Percentiles rank a stretch among this genome's conserved stretches.
Evolutionary conservation across 805 yeast species (phyloP).

Genomic region (Blastobotrys parvus): DNA sequence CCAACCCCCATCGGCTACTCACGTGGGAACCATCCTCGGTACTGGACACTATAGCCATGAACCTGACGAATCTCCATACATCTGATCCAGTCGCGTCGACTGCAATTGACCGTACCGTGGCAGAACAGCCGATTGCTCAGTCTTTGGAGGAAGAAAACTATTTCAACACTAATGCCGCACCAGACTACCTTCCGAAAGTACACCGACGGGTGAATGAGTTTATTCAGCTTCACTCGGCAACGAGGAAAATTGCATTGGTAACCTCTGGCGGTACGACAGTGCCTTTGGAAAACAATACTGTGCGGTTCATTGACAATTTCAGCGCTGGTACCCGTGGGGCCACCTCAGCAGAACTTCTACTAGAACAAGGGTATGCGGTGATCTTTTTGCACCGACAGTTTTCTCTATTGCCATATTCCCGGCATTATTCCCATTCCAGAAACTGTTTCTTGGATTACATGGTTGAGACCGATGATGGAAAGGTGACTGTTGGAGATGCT

Average conservation of each 20-base stretch:
- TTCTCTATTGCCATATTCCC: conserved; percentile 83
- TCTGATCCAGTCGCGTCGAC: conserved; percentile 58
- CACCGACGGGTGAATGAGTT: conserved; percentile 51
- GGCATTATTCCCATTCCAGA: conserved; percentile 76
- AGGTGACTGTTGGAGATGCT: conserved; percentile 52
- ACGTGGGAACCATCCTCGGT: not conserved
- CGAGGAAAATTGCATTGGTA: conserved; percentile 62
- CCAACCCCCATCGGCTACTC: not conserved
- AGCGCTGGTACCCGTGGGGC: conserved; percentile 98
- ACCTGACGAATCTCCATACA: conserved; percentile 33
- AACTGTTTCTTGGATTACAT: conserved; percentile 81
- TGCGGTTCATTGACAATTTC: conserved; percentile 91
- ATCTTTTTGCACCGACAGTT: conserved; percentile 89
- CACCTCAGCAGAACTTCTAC: conserved; percentile 84
- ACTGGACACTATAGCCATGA: too few relatives aligned
- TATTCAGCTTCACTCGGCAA: conserved; percentile 43
- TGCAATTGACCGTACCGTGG: conserved; percentile 74
- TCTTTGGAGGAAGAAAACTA: conserved; percentile 64
- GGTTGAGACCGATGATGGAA: conserved; percentile 41
- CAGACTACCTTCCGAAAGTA: conserved; percentile 60
- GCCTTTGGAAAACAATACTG: conserved; percentile 94
- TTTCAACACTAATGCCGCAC: conserved; percentile 65
- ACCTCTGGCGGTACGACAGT: conserved; percentile 98
- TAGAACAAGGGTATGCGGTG: conserved; percentile 83
- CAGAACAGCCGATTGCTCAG: conserved; percentile 70